Evolutionary conservation across 768 basidiomycete species (phyloP), one percentile per base, ranked within the genome.

Genomic region (Kondoa malvinella): DNA sequence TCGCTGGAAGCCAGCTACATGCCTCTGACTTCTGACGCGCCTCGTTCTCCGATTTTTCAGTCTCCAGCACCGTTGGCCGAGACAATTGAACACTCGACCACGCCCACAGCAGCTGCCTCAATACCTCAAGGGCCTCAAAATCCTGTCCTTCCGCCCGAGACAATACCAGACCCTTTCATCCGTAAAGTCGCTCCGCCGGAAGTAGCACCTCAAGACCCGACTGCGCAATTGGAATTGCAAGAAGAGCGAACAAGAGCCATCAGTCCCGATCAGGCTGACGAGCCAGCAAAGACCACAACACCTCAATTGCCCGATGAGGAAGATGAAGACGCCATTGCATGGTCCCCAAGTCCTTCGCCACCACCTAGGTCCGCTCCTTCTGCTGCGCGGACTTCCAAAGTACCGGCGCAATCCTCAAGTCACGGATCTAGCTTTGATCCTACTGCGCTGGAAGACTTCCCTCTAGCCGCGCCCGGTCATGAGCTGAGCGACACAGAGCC

Each of bases 401-500:
- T 2, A 25, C 69, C 16, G 4, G 25, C 63, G 63, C 63, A 61
- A 25, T 31, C 14, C 14, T 14, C 26, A 64, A 50, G 8, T 50
- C 12, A 50, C 8, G 8, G 12, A 21, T 8, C 40, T 50, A 50
- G 40, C 21, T 50, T 50, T 50, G 40, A 50, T 50, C 12, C 40
- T 50, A 8, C 40, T 50, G 40, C 70, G 60, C 65, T 67, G 29
- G 56, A 70, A 56, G 40, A 71, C 65, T 30, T 66, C 32, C 76
- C 64, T 73, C 73, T 73, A 1, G 75, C 62, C 59, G 72, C 74
- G 27, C 77, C 76, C 27, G 82, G 81, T 57, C 71, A 31, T 72
- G 74, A 40, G 68, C 60, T 69, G 40, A 63, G 56, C 0, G 81
- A 83, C 26, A 76, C 77, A 82, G 90, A 92, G 71, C 85, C 86